Base-by-base conservation (phyloP, 768 basidiomycete species). In the Phaffia tasmanica region DNA sequence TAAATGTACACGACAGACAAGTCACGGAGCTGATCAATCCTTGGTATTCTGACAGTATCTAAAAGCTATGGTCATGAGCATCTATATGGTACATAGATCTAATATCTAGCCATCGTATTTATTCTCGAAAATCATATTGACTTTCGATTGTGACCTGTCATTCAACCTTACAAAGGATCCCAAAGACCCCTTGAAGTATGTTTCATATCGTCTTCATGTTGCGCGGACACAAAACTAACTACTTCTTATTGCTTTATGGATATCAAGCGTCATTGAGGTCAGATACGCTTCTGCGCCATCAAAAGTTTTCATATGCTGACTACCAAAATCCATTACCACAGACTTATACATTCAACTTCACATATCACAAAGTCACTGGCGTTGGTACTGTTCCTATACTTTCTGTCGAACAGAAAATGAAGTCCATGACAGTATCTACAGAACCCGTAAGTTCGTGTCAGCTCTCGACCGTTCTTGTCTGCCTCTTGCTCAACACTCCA, bases 271-370 rank as follows among this genome's bases (percentile, higher is more conserved):
- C 60, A 61, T 61, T 47, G 60, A 61, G 58, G 58, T 59, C 14
- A 25, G 58, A 30, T 59, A 21, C 16, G 14, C 11, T 14, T 18
- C 6, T 15, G 19, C 21, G 25, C 21, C 50, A 3, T 23, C 21
- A 11, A 5, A 19, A 15, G 15, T 49, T 16, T 4, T 50, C 21
- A 14, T 27, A 23, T 6, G 1, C 42, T 23, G 19, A 16, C 19
- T 29, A 50, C 30, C 32, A 2, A 19, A 16, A 4, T 29, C 29
- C 7, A 23, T 23, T 16, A 14, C 51, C 21, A 23, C 32, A 63
- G 53, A 64, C 63, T 6, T 64, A 64, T 48, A 64, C 63, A 18
- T 64, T 64, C 63, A 64, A 64, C 25, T 64, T 64, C 25, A 42
- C 63, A 18, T 64, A 64, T 25, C 63, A 64, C 54, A 29, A 64